Base-by-base conservation (phyloP, 495 filamentous ascomycete species). In the Aspergillus mulundensis region DNA sequence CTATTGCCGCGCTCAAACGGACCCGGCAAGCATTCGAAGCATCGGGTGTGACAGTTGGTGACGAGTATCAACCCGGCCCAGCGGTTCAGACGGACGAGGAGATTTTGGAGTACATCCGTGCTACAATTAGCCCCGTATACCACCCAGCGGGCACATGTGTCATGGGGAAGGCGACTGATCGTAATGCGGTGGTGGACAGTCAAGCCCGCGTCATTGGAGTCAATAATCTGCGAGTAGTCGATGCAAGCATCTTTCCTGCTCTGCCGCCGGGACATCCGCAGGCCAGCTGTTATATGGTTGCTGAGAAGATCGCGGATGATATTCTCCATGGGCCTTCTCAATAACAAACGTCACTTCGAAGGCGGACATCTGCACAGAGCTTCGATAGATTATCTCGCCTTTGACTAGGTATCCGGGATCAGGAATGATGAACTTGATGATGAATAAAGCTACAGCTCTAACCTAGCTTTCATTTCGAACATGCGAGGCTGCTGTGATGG, bases 191-290 rank as follows among this genome's bases (percentile, higher is more conserved):
- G 1, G 66, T 85, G 3, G 83, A 85, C 61, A 65, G 66, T 18
- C 61, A 63, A 5, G 78, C 72, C 0, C 71, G 70, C 42, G 82
- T 85, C 0, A 68, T 73, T 58, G 81, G 82, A 0, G 79, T 84
- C 1, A 61, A 66, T 1, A 65, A 70, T 0, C 57, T 86, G 58
- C 70, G 84, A n/a, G 79, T 87, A 10, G 81, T 87, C 2, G 85
- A 88, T 68, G 80, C 80, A 1, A 76, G 74, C 32, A 66, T 77
- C 20, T 82, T 87, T 56, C 78, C 84, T 0, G 61, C 85, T 14
- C 58, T 84, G 20, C 73, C 74, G 1, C 81, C 84, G 0, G 82
- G 81, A 0, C 81, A 84, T 64, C 84, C 81, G 6, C 70, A 77
- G 61, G 66, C 74, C 1, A 75, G 70, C 7, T 69, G 81, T 50